A percentile compares a stretch with the other conserved stretches of the same genome.
Conservation (phyloP, 768 basidiomycete species). For the Pleurotus platypus region DNA sequence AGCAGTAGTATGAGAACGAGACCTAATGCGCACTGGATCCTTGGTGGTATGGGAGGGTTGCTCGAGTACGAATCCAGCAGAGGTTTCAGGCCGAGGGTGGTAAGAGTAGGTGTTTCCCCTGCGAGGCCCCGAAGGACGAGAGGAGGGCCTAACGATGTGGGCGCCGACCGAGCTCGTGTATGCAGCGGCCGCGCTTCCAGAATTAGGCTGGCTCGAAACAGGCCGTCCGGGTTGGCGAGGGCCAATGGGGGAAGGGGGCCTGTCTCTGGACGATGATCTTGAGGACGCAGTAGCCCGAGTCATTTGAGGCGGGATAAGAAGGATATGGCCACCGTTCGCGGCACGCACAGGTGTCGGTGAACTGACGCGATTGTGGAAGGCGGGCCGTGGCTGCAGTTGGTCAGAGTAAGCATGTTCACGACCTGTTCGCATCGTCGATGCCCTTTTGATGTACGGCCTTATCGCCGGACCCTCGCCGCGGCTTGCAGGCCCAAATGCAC, state of each 20-base stretch:
- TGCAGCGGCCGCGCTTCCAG: background rate
- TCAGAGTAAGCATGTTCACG: slow-evolving; percentile 23
- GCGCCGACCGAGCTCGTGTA: background rate
- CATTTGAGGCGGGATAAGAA: background rate
- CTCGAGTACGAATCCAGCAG: background rate
- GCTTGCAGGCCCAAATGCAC: background rate
- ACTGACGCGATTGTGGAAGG: background rate
- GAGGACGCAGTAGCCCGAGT: background rate
- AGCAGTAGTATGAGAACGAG: slow-evolving; percentile 2
- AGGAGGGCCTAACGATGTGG: background rate
- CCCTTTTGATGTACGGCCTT: slow-evolving; percentile 7
- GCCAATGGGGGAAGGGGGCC: slow-evolving; percentile 47
- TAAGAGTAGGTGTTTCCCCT: slow-evolving; percentile 4
- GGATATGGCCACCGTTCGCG: background rate
- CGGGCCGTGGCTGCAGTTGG: background rate
- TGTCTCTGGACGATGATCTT: slow-evolving; percentile 26
- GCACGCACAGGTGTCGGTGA: slow-evolving; percentile 8
- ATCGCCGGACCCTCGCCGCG: background rate
- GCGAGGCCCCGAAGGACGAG: slow-evolving; percentile 1
- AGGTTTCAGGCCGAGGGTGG: background rate
- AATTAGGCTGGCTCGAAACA: slow-evolving; percentile 7
- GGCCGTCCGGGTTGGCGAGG: slow-evolving; percentile 36
- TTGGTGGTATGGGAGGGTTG: background rate
- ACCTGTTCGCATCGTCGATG: background rate
- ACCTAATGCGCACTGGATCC: background rate